phyloP scores from a whole-genome alignment of 2,329 filamentous ascomycete species.

The Tolypocladium pustulatum region DNA sequence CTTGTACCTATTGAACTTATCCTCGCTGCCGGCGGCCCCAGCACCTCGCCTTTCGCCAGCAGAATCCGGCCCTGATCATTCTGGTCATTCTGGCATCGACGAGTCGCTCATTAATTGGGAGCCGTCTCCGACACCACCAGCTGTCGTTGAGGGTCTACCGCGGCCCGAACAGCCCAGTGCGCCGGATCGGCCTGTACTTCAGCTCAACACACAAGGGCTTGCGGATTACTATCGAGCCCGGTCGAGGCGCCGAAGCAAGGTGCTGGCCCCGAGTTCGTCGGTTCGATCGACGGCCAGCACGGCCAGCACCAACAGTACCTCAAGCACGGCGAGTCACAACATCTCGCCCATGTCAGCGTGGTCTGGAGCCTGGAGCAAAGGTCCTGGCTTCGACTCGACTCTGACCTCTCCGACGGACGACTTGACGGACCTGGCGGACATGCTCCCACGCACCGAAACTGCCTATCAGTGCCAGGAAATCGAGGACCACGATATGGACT shows the following conservation, averaged over 20 bases:
- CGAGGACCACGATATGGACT: conserved; percentile 8
- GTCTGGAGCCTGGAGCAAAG: conserved; percentile 27
- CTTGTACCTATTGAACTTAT: conserved; percentile 2
- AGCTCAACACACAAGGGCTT: conserved; percentile 26
- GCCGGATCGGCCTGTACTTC: conserved; percentile 24
- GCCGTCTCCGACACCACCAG: conserved; percentile 11
- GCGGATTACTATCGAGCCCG: conserved; percentile 17
- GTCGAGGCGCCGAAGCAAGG: conserved; percentile 25
- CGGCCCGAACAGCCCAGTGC: conserved; percentile 7
- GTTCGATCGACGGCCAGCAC: conserved; percentile 33
- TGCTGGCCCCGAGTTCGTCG: conserved; percentile 35
- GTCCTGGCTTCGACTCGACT: conserved; percentile 28
- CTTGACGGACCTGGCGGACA: conserved; percentile 21
- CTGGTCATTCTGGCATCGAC: conserved; percentile 4
- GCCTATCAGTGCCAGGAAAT: conserved; percentile 10
- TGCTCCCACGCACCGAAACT: conserved; percentile 14
- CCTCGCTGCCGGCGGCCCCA: not conserved
- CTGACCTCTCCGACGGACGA: conserved; percentile 35
- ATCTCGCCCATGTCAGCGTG: conserved; percentile 38
- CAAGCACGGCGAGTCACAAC: conserved; percentile 26
- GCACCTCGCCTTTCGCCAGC: conserved; percentile 4
- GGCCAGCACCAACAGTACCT: conserved; percentile 25
- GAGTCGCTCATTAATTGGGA: conserved; percentile 16
- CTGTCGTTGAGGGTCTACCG: conserved; percentile 13
- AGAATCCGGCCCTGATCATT: conserved; percentile 12